phyloP scores from a whole-genome alignment of 2,329 filamentous ascomycete species.

The Neofusicoccum sp. region DNA sequence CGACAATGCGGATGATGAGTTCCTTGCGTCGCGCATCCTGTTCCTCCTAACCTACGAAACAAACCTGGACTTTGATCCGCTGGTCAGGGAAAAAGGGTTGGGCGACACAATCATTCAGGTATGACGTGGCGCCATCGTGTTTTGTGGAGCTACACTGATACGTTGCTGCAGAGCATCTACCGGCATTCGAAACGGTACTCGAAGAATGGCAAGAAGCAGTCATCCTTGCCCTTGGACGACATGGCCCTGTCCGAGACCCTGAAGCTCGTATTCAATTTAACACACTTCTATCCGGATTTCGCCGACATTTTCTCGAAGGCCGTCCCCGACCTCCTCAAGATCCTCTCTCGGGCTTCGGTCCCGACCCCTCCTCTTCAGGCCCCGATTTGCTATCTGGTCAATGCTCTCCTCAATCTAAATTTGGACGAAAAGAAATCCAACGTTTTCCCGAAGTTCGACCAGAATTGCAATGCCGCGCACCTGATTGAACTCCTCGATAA shows the following conservation, averaged over 20 bases:
- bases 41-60: slow-evolving; percentile 81
- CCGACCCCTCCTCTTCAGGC: slow-evolving; percentile 70
- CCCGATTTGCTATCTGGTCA: slow-evolving; percentile 72
- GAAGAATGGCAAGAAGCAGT: slow-evolving; percentile 32
- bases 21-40: slow-evolving; percentile 76
- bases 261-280: slow-evolving; percentile 88
- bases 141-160: background rate
- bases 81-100: slow-evolving; percentile 68
- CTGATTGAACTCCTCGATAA: slow-evolving; percentile 71
- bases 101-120: slow-evolving; percentile 66
- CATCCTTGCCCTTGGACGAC: slow-evolving; percentile 65
- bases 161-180: slow-evolving; percentile 58
- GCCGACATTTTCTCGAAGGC: slow-evolving; percentile 65
- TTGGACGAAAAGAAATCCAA: slow-evolving; percentile 57
- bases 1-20: slow-evolving; percentile 81
- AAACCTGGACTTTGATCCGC: slow-evolving; percentile 64
- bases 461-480: slow-evolving; percentile 62
- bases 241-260: slow-evolving; percentile 82
- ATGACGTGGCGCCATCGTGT: background rate
- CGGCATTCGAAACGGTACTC: slow-evolving; percentile 62
- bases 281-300: slow-evolving; percentile 70
- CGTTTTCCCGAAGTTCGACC: slow-evolving; percentile 67
- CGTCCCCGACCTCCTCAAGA: slow-evolving; percentile 69
- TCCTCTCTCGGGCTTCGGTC: slow-evolving; percentile 66
- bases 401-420: slow-evolving; percentile 79